These are phyloP conservation scores for Lachnellula willkommii DNA, from an alignment of 2,329 filamentous ascomycete genomes.

Conservation along the genomic window DNA sequence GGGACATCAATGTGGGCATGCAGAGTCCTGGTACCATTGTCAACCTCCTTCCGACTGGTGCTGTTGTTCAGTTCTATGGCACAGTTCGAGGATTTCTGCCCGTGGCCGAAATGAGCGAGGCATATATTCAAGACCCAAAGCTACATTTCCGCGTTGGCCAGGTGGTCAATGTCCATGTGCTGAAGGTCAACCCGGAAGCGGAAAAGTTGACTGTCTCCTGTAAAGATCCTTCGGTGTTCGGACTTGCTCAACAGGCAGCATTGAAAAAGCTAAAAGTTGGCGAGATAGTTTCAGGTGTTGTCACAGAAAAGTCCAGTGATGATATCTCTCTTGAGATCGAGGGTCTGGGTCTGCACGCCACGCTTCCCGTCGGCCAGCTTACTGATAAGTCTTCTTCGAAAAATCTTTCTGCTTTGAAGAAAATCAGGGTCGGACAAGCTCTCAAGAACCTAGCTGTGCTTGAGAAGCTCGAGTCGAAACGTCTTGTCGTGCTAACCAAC, in stretches of 20 bases:
- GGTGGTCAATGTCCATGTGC: conserved; percentile 83
- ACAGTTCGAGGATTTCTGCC: conserved; percentile 79
- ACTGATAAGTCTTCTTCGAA: conserved; percentile 80
- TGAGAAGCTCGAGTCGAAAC: conserved; percentile 75
- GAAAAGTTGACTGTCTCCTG: conserved; percentile 81
- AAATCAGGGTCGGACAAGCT: conserved; percentile 77
- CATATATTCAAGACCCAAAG: conserved; percentile 81
- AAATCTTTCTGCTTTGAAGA: conserved; percentile 69
- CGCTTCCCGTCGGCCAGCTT: conserved; percentile 71
- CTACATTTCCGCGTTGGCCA: conserved; percentile 89
- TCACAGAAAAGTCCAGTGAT: conserved; percentile 74
- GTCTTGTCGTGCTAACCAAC: conserved; percentile 70
- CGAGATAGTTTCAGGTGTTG: conserved; percentile 68
- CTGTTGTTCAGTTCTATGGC: conserved; percentile 89
- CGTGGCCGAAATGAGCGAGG: conserved; percentile 95
- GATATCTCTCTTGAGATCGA: conserved; percentile 72
- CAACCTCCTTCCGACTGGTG: conserved; percentile 71
- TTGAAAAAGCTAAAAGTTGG: conserved; percentile 71
- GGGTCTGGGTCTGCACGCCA: conserved; percentile 69
- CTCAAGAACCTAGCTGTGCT: conserved; percentile 78
- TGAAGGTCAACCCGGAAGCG: conserved; percentile 68
- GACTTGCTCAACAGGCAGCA: conserved; percentile 67
- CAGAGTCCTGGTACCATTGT: conserved; percentile 84
- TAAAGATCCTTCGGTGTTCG: conserved; percentile 78
- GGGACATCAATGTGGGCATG: conserved; percentile 66